Evolutionary conservation across 495 filamentous ascomycete genomes (phyloP), one percentile per base, ranked within the genome.

Genomic region (Xylaria nigripes): DNA sequence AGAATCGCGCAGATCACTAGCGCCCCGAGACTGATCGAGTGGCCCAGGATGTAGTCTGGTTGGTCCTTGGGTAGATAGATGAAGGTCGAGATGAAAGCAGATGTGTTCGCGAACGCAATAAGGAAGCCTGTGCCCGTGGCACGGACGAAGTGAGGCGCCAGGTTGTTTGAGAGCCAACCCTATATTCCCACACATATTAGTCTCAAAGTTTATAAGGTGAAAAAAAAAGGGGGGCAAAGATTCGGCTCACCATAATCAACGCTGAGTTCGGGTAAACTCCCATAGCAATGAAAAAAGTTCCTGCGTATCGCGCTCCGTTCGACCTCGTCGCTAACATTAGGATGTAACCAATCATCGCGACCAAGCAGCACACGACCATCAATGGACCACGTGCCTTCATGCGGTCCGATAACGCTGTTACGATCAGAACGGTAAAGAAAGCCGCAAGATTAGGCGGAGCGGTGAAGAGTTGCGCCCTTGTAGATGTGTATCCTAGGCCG

Each of bases 241-340:
- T n/a, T n/a, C n/a, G 25, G 6, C 49, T 51, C 23, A 43, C 38
- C 61, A 86, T 70, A 23, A 81, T 72, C 45, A 84, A 76, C 0
- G 79, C 80, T 12, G 77, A 76, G 10, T 74, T 72, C 3, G 81
- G 81, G 59, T 82, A 86, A 51, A 84, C 81, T 8, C 83, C 83
- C 1, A 73, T 74, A 0, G 77, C 75, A 16, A 79, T 77, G 32
- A 84, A 72, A 49, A 83, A 79, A 8, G 76, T 82, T 16, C 80
- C 81, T 1, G 77, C 61, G 56, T 84, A 85, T 30, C 73, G 76
- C 3, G 81, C 76, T 5, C 76, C 74, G 6, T 78, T 66, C 12
- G 68, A 62, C 12, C 68, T 65, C 8, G 70, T 68, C 1, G 74
- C 61, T 0, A 85, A 68, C 1, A 84, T 69, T 25, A 83, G 73